Conservation (phyloP, 345 rosid genomes). For the Anacardium occidentale region DNA sequence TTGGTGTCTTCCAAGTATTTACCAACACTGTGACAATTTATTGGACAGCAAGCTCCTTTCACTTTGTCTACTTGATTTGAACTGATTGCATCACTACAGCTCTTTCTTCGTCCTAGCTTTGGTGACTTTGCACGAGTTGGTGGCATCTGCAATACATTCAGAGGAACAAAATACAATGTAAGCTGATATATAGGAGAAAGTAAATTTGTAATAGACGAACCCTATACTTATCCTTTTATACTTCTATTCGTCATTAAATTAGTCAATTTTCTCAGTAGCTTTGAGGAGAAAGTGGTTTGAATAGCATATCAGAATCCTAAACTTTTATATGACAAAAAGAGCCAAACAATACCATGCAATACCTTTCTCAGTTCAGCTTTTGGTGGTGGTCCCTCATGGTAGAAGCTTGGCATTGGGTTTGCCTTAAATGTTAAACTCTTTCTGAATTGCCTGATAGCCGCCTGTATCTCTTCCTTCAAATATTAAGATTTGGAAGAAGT, state of each 20-base stretch:
- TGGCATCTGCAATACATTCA: conserved; percentile 53
- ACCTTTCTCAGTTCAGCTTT: conserved; percentile 85
- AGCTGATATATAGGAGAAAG: neutral
- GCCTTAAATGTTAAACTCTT: conserved; percentile 78
- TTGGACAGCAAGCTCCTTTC: conserved; percentile 39
- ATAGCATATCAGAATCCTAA: neutral
- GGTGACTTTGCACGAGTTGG: conserved; percentile 86
- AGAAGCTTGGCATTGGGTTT: conserved; percentile 86
- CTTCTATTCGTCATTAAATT: neutral
- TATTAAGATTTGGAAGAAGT: neutral
- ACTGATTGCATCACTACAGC: conserved; percentile 41
- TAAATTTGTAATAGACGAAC: conserved; percentile 12
- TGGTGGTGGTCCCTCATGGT: conserved; percentile 82
- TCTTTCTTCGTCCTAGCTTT: conserved; percentile 69
- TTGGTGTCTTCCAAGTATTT: conserved; percentile 29
- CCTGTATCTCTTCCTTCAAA: conserved; percentile 77
- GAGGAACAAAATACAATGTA: conserved; percentile 6
- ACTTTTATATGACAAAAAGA: neutral
- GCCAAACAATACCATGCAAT: conserved; percentile 11
- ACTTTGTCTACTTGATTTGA: conserved; percentile 43
- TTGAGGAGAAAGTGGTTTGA: neutral
- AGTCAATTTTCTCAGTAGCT: neutral
- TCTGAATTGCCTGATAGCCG: conserved; percentile 73
- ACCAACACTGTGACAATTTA: conserved; percentile 40
- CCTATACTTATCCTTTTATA: neutral